Base-by-base conservation (phyloP, 2,329 filamentous ascomycete species). In the Paraconiothyrium sp. region DNA sequence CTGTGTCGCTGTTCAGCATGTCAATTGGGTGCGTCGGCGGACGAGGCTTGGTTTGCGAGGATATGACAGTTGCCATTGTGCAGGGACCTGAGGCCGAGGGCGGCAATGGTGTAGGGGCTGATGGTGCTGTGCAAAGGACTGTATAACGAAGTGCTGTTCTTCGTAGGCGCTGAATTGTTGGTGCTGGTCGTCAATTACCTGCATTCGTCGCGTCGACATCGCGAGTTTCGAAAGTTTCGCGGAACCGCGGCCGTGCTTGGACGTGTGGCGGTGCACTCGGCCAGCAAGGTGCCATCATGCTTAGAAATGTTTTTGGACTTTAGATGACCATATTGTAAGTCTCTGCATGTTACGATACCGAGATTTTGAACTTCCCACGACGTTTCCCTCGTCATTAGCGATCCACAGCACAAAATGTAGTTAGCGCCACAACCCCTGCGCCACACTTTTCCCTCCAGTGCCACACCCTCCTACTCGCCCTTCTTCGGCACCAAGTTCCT, bases 401-500 rank as follows among this genome's bases (percentile, higher is more conserved):
- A 30, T 30, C 27, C 1, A 30, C 27, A 30, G 20, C 9, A 5
- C 9, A 24, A 8, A 20, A 11, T 13, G 43, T 46, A 11, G 20
- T 20, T 46, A 20, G 43, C 43, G 43, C 43, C 43, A 46, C 43
- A 24, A 22, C 7, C 30, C 20, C 22, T 58, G 48, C 56, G 55
- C 55, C 55, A 59, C 60, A 62, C 16, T 7, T 58, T 9, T 16
- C 4, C 41, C 43, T 47, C 22, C 13, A 27, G 14, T 20, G 1
- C 27, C n/a, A 39, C 54, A 7, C 48, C 11, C 34, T 50, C 30
- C 62, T 66, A 57, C 51, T 65, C 59, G 43, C 32, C 48, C 58
- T 75, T 75, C 63, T 76, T 77, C 2, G 73, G 72, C 13, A 96
- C 85, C 74, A 98, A 79, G 54, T 95, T 94, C 61, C 95, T 87